A percentile compares a stretch with the other conserved stretches of the same genome.
Evolutionary conservation across 2,329 filamentous ascomycete genomes (phyloP).

Genomic region (Colletotrichum orbiculare): DNA sequence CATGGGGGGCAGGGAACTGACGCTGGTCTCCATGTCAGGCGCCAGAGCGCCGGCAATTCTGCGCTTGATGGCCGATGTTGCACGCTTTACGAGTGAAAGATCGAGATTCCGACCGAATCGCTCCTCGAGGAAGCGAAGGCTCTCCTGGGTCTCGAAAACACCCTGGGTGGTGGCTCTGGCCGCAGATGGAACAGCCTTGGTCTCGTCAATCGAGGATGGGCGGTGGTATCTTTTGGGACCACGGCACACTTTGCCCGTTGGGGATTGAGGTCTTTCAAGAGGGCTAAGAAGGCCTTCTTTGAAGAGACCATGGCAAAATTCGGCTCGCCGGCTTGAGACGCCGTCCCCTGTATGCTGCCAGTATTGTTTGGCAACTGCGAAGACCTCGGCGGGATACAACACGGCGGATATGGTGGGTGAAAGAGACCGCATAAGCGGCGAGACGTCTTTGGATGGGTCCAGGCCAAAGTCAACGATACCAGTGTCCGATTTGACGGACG

Average conservation of each 20-base stretch:
- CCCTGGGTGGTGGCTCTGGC: constrained; percentile 36
- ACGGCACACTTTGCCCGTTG: constrained; percentile 60
- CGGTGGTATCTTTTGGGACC: constrained; percentile 86
- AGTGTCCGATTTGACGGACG: constrained; percentile 60
- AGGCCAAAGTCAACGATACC: constrained; percentile 72
- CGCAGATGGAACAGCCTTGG: constrained; percentile 37
- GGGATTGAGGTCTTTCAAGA: constrained; percentile 41
- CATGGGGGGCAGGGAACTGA: constrained; percentile 63
- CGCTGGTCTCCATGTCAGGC: constrained; percentile 72
- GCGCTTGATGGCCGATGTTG: constrained; percentile 85
- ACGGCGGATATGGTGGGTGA: constrained; percentile 75
- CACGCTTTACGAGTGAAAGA: constrained; percentile 80
- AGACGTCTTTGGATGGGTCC: constrained; percentile 62
- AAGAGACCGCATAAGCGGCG: constrained; percentile 64
- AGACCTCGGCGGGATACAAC: constrained; percentile 75
- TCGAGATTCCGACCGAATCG: constrained; percentile 93
- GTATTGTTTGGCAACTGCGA: constrained; percentile 85
- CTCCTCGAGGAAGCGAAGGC: constrained; percentile 87
- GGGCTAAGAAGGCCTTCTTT: constrained; percentile 70
- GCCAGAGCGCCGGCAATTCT: constrained; percentile 90
- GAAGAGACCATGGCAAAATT: constrained; percentile 85
- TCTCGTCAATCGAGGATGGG: constrained; percentile 54
- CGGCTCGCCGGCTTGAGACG: constrained; percentile 88
- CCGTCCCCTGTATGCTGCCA: constrained; percentile 98
- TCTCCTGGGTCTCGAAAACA: constrained; percentile 67